phyloP scores from a whole-genome alignment of 2,329 filamentous ascomycete genomes.

The Hypoxylon rubiginosum region DNA sequence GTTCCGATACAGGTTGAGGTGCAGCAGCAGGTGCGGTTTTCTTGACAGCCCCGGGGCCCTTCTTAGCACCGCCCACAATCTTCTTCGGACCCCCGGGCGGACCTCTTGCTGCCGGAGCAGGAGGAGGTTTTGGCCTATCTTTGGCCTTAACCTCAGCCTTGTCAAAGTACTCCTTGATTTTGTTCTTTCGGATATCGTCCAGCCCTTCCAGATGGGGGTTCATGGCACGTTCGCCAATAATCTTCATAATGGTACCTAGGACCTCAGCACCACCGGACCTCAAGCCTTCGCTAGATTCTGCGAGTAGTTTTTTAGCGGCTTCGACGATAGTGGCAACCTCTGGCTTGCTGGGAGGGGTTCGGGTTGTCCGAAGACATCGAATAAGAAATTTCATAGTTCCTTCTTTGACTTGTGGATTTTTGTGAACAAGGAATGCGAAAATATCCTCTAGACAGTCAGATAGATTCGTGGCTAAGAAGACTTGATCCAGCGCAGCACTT shows the following conservation, averaged over 20 bases:
- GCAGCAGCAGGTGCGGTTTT: conserved; percentile 61
- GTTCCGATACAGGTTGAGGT: conserved; percentile 59
- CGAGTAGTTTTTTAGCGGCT: conserved; percentile 86
- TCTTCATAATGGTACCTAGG: conserved; percentile 97
- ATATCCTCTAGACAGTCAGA: conserved; percentile 94
- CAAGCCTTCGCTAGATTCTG: conserved; percentile 87
- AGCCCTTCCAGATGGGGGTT: conserved; percentile 90
- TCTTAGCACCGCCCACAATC: conserved; percentile 58
- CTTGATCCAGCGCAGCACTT: conserved; percentile 82
- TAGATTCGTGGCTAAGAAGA: conserved; percentile 75
- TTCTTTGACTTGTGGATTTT: conserved; percentile 98
- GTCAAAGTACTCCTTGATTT: conserved; percentile 92
- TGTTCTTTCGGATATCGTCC: conserved; percentile 94
- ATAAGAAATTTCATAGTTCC: conserved; percentile 95
- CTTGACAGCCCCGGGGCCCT: conserved; percentile 65
- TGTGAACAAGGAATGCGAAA: conserved; percentile 85
- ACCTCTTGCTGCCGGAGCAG: conserved; percentile 68
- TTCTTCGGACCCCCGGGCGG: conserved; percentile 58
- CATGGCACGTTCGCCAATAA: conserved; percentile 97
- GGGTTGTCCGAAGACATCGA: conserved; percentile 84
- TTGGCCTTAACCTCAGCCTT: conserved; percentile 88
- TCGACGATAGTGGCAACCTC: conserved; percentile 92
- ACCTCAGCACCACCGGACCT: conserved; percentile 92
- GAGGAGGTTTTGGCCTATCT: conserved; percentile 88
- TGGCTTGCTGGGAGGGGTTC: conserved; percentile 84